Conservation (phyloP, 2,329 filamentous ascomycete genomes). For the Verticillium nubilum region DNA sequence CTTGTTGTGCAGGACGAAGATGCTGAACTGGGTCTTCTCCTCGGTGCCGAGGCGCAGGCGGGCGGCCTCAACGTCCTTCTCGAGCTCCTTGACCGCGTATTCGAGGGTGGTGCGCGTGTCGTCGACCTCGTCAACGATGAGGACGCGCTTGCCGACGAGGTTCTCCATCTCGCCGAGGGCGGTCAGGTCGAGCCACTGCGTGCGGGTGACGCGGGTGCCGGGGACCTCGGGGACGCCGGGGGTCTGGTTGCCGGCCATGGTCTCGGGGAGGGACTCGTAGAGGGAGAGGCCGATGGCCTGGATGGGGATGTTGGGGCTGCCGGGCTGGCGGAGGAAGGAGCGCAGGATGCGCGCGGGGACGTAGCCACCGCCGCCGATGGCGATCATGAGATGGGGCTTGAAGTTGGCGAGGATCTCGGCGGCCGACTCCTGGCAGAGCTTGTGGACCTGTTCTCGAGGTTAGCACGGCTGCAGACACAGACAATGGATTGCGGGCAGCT, state of each 20-base stretch:
- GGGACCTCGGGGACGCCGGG: conserved; percentile 62
- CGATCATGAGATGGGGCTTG: conserved; percentile 94
- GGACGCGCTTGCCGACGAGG: conserved; percentile 82
- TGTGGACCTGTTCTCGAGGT: conserved; percentile 68
- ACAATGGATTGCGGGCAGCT: background rate
- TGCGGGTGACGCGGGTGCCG: conserved; percentile 92
- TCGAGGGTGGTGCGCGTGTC: conserved; percentile 92
- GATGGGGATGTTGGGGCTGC: conserved; percentile 91
- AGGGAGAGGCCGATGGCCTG: conserved; percentile 97
- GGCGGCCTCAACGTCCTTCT: conserved; percentile 88
- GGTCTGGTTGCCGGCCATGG: conserved; percentile 43
- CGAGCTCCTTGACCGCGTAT: conserved; percentile 85
- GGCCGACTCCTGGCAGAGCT: conserved; percentile 86
- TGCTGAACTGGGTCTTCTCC: conserved; percentile 76
- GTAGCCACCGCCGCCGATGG: conserved; percentile 95
- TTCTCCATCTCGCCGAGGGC: conserved; percentile 79
- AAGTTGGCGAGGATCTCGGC: conserved; percentile 76
- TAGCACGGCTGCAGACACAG: too few species aligned
- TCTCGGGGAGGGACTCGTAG: conserved; percentile 72
- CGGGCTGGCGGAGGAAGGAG: conserved; percentile 90
- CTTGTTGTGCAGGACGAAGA: conserved; percentile 99
- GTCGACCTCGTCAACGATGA: conserved; percentile 94
- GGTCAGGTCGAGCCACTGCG: conserved; percentile 93
- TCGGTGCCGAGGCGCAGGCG: conserved; percentile 65
- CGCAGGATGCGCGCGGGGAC: conserved; percentile 94